phyloP scores from a whole-genome alignment of 768 basidiomycete species.

The Xerocomellus chrysenteron region DNA sequence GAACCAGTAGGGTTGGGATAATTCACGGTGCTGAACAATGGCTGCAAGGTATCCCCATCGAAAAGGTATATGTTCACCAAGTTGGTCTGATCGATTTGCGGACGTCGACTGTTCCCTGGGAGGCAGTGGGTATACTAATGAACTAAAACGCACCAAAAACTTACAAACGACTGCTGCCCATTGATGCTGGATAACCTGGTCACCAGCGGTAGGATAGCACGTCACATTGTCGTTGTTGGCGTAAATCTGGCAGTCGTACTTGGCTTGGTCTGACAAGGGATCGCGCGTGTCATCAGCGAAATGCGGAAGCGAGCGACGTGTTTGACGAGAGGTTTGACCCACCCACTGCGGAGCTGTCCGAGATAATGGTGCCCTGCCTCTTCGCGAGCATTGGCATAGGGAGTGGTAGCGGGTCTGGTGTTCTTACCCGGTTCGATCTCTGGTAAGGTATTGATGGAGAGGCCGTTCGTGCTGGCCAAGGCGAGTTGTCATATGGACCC shows the following conservation, averaged over 20 bases:
- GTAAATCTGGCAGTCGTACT: constrained; percentile 47
- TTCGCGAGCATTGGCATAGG: constrained; percentile 7
- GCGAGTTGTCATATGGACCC: constrained; percentile 33
- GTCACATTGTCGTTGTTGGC: constrained; percentile 74
- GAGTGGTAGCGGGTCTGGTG: constrained; percentile 32
- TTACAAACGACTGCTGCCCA: constrained; percentile 79
- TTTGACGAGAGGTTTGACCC: constrained; percentile 15
- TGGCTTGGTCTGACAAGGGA: constrained; percentile 37
- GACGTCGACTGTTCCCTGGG: constrained; percentile 74
- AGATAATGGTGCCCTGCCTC: constrained; percentile 29
- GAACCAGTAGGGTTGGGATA: constrained; percentile 53
- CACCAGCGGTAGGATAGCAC: constrained; percentile 65
- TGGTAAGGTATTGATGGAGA: constrained; percentile 26
- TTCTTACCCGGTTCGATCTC: constrained; percentile 33
- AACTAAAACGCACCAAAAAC: constrained; percentile 34
- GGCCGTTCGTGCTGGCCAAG: constrained; percentile 48
- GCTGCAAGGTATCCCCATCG: constrained; percentile 61
- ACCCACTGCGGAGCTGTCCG: constrained; percentile 27
- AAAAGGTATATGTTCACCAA: constrained; percentile 76
- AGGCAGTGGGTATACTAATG: constrained; percentile 13
- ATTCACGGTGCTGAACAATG: constrained; percentile 45
- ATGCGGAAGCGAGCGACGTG: constrained; percentile 6
- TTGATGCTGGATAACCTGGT: constrained; percentile 65
- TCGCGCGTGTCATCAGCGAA: constrained; percentile 10
- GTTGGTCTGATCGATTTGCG: constrained; percentile 61